A percentile compares a stretch with the other conserved stretches of the same genome.
Conservation (phyloP, 495 filamentous ascomycete genomes). For the Penicillium roqueforti region DNA sequence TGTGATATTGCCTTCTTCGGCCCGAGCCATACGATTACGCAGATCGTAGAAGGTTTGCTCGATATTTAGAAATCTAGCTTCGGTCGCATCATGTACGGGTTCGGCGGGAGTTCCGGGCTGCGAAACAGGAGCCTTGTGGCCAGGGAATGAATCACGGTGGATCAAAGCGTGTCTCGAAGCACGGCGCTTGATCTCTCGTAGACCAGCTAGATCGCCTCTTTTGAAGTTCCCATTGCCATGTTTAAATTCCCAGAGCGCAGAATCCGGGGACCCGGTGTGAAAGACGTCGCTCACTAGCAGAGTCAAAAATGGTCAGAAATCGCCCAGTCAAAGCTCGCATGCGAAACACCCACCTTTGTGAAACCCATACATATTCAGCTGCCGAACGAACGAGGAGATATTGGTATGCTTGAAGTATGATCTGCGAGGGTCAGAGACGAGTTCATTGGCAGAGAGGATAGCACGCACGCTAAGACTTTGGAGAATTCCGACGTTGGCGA, state of each 20-base stretch:
- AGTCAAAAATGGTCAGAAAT: constrained; percentile 11
- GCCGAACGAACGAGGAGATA: constrained; percentile 95
- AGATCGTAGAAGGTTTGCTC: constrained; percentile 84
- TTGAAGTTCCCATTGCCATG: constrained; percentile 98
- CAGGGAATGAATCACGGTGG: constrained; percentile 86
- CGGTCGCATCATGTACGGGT: constrained; percentile 69
- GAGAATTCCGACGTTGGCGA: constrained; percentile 96
- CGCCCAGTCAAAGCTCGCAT: neutral
- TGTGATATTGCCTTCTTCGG: constrained; percentile 76
- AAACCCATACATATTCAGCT: constrained; percentile 99
- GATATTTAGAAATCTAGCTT: constrained; percentile 68
- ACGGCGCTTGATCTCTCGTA: constrained; percentile 93
- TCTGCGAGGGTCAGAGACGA: constrained; percentile 33
- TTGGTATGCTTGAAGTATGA: constrained; percentile 99
- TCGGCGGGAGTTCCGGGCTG: constrained; percentile 84
- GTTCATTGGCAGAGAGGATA: constrained; percentile 1
- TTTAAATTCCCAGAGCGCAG: constrained; percentile 97
- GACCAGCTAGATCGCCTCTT: constrained; percentile 82
- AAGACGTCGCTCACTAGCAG: constrained; percentile 92
- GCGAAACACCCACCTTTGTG: constrained; percentile 75
- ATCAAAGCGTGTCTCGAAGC: constrained; percentile 95
- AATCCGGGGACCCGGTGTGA: constrained; percentile 92
- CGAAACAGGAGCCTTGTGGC: constrained; percentile 66
- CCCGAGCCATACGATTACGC: constrained; percentile 65
- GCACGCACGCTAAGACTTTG: constrained; percentile 88